Base-by-base conservation (phyloP, 495 filamentous ascomycete species). In the Neurospora tetraspora region DNA sequence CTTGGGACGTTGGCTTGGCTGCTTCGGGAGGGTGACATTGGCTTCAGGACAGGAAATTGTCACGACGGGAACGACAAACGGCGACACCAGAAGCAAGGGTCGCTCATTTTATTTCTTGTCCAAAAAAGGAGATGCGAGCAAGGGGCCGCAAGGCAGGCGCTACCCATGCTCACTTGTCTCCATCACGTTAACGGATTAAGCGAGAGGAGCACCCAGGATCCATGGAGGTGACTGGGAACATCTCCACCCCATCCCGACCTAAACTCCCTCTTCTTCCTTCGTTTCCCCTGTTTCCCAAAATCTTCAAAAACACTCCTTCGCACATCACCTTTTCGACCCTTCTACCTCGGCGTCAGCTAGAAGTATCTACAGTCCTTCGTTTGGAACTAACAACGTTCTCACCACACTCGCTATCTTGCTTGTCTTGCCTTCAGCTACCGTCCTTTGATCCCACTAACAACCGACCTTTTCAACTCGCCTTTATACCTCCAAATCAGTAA, bases 401-500 rank as follows among this genome's bases (percentile, higher is more conserved):
- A 39, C 18, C 68, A 37, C 36, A 38, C 34, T 40, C 68, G 34
- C 68, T 69, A 38, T 69, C 39, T 40, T 69, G 36, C 39, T 40
- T 3, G 68, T 39, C 34, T 37, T 69, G 38, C 68, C 38, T 40
- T 69, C 68, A 20, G 39, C 34, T 42, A 45, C 68, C 0, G 34
- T 27, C 68, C 68, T 69, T 37, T 69, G 68, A 14, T 31, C 53
- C 53, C 31, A 65, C 14, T 65, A 10, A 65, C 31, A 34, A n/a
- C n/a, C n/a, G n/a, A n/a, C n/a, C n/a, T n/a, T n/a, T n/a, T n/a
- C n/a, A n/a, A n/a, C n/a, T n/a, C n/a, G n/a, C n/a, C n/a, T n/a
- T n/a, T n/a, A n/a, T n/a, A n/a, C 47, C 36, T 16, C 27, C 39
- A 42, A 65, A 45, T 69, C 42, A 16, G 37, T 39, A 72, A 77